A percentile compares a stretch with the other conserved stretches of the same genome.
Evolutionary conservation across 257 asterid genomes (phyloP).

Genomic region (Coffea canephora): DNA sequence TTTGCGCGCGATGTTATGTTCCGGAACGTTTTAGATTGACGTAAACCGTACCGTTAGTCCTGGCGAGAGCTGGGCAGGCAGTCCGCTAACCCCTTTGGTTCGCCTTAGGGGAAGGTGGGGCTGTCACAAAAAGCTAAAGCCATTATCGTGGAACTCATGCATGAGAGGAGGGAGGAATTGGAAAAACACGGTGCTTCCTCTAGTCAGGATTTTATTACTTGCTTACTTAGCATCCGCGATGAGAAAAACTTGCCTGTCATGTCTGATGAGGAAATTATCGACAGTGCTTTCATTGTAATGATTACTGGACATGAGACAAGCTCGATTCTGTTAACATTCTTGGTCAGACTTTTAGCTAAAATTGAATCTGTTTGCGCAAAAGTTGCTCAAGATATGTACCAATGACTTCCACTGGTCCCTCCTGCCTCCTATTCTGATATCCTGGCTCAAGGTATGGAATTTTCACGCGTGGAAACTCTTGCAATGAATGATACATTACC

Average conservation of each 20-base stretch:
- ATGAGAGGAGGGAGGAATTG: conserved; percentile 9
- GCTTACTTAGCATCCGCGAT: conserved; percentile 11
- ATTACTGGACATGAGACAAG: conserved; percentile 33
- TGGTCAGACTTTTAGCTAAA: conserved; percentile 33
- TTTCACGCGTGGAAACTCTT: conserved; percentile 55
- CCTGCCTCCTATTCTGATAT: neutral
- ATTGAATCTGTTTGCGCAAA: conserved; percentile 17
- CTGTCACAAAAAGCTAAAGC: too few relatives aligned
- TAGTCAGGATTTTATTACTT: conserved; percentile 7
- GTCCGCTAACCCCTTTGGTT: too few relatives aligned
- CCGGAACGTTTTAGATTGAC: too few relatives aligned
- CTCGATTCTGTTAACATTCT: conserved; percentile 32
- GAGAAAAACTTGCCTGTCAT: neutral
- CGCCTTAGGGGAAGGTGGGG: too few relatives aligned
- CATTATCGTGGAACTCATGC: conserved; percentile 12
- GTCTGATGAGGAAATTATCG: conserved; percentile 20
- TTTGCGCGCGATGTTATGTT: too few relatives aligned
- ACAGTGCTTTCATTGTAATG: conserved; percentile 20
- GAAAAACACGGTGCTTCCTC: neutral
- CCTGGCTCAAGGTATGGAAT: conserved; percentile 44
- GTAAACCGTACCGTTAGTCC: too few relatives aligned
- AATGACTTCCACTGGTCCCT: neutral
- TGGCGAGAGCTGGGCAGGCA: too few relatives aligned
- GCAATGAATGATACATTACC: conserved; percentile 40
- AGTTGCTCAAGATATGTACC: conserved; percentile 2